Conservation (phyloP, 2,329 filamentous ascomycete genomes). For the Metarhizium album region DNA sequence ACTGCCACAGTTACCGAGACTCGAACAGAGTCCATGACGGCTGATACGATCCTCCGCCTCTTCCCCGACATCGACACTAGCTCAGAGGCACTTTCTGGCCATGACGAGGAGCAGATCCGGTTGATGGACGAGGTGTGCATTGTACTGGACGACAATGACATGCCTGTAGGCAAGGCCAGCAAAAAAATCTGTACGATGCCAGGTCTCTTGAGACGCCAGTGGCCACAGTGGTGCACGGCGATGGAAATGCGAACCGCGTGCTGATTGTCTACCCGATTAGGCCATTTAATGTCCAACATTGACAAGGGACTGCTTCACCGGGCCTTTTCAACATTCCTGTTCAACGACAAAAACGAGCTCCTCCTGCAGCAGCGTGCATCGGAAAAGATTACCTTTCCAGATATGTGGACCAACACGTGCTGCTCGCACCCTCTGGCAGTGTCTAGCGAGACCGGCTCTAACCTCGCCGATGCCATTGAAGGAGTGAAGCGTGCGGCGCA, state of each 20-base stretch:
- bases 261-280: conserved; percentile 31
- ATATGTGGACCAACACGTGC: conserved; percentile 99
- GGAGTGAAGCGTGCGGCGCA: conserved; percentile 89
- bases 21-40: conserved; percentile 58
- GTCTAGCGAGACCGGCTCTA: conserved; percentile 79
- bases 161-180: conserved; percentile 88
- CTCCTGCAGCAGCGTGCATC: conserved; percentile 89
- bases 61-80: conserved; percentile 74
- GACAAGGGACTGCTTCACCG: conserved; percentile 91
- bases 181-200: conserved; percentile 81
- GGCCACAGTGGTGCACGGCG: neutral
- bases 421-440: conserved; percentile 94
- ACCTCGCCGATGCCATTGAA: conserved; percentile 65
- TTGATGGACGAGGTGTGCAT: conserved; percentile 99
- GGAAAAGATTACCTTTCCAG: conserved; percentile 98
- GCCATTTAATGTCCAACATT: conserved; percentile 98
- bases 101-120: conserved; percentile 95
- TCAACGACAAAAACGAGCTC: conserved; percentile 84
- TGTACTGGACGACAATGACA: conserved; percentile 83
- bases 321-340: conserved; percentile 96
- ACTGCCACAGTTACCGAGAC: conserved; percentile 30
- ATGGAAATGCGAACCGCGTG: neutral
- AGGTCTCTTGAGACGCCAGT: neutral
- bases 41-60: conserved; percentile 73
- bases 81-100: conserved; percentile 70